Percentiles rank a stretch among this genome's conserved stretches.
Evolutionary conservation across 768 basidiomycete species (phyloP).

Genomic region (Atractiella rhizophila): DNA sequence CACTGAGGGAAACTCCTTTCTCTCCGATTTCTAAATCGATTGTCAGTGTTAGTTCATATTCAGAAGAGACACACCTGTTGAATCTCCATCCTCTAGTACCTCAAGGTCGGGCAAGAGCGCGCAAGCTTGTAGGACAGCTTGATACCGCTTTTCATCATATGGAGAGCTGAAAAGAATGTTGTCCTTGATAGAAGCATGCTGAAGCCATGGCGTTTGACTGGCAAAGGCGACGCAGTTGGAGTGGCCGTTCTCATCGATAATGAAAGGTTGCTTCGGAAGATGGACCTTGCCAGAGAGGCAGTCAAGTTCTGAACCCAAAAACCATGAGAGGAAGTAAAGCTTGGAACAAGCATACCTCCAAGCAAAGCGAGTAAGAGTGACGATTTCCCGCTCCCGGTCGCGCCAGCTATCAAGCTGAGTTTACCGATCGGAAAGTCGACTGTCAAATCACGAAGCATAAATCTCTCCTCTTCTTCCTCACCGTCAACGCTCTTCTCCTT

Average conservation of each 20-base stretch:
- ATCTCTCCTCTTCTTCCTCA: no score
- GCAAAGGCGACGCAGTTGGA: slow-evolving; percentile 11
- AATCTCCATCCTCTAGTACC: slow-evolving; percentile 48
- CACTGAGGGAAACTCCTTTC: slow-evolving; percentile 1
- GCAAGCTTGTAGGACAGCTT: slow-evolving; percentile 45
- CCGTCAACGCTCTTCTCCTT: background rate
- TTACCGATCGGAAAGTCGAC: slow-evolving; percentile 37
- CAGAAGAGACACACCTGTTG: no score
- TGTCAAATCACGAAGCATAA: slow-evolving; percentile 31
- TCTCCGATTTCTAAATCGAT: no score
- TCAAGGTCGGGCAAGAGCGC: slow-evolving; percentile 44
- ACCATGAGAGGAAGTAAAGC: no score
- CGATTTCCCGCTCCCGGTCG: slow-evolving; percentile 45
- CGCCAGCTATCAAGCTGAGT: slow-evolving; percentile 19
- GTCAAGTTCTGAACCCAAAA: no score
- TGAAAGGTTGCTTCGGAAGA: slow-evolving; percentile 18
- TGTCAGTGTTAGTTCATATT: no score
- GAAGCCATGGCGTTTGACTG: slow-evolving; percentile 9
- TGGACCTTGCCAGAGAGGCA: slow-evolving; percentile 25
- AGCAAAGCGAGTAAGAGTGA: slow-evolving; percentile 5
- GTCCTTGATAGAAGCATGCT: slow-evolving; percentile 33
- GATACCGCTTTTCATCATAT: slow-evolving; percentile 39
- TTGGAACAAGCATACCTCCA: slow-evolving; percentile 7
- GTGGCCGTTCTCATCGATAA: no score
- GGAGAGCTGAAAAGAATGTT: slow-evolving; percentile 51